Percentiles rank a stretch among this genome's conserved stretches.
phyloP scores from a whole-genome alignment of 2,329 filamentous ascomycete genomes.

The Claviceps fusiformis region DNA sequence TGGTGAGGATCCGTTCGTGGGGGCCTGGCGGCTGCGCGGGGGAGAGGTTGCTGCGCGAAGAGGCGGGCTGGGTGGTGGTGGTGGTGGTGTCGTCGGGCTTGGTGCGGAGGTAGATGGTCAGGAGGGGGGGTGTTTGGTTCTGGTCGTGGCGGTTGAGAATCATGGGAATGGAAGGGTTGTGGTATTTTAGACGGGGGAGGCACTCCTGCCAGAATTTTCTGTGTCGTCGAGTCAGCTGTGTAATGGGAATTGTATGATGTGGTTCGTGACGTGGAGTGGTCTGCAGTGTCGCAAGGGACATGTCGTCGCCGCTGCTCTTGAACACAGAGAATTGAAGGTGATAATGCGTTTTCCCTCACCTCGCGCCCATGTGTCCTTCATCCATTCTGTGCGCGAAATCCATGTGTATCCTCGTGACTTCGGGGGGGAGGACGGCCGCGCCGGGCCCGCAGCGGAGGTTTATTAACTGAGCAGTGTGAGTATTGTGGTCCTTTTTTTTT shows the following conservation, averaged over 20 bases:
- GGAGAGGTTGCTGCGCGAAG: conserved; percentile 33
- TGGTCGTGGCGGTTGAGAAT: conserved; percentile 57
- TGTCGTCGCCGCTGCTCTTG: background rate
- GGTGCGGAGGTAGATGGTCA: conserved; percentile 52
- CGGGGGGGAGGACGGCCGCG: conserved; percentile 64
- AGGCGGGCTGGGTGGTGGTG: conserved; percentile 25
- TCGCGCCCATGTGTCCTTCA: conserved; percentile 58
- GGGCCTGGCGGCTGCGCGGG: conserved; percentile 34
- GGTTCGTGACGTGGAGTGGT: no score
- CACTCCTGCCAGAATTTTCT: conserved; percentile 83
- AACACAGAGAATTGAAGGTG: no score
- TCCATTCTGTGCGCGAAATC: conserved; percentile 51
- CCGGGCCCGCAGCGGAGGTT: conserved; percentile 68
- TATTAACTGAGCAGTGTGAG: conserved; percentile 44
- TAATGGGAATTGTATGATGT: no score
- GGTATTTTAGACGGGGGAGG: conserved; percentile 80
- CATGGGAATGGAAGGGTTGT: conserved; percentile 80
- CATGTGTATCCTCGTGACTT: conserved; percentile 63
- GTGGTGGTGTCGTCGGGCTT: conserved; percentile 7
- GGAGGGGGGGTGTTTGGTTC: conserved; percentile 40
- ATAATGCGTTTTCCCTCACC: conserved; percentile 30
- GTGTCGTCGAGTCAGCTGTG: background rate
- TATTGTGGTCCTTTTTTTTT: background rate
- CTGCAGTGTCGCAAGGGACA: background rate
- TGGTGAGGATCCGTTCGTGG: conserved; percentile 36